These are phyloP conservation scores for Prillingera fragicola DNA, from an alignment of 1,284 basidiomycete species.

Conservation along the genomic window DNA sequence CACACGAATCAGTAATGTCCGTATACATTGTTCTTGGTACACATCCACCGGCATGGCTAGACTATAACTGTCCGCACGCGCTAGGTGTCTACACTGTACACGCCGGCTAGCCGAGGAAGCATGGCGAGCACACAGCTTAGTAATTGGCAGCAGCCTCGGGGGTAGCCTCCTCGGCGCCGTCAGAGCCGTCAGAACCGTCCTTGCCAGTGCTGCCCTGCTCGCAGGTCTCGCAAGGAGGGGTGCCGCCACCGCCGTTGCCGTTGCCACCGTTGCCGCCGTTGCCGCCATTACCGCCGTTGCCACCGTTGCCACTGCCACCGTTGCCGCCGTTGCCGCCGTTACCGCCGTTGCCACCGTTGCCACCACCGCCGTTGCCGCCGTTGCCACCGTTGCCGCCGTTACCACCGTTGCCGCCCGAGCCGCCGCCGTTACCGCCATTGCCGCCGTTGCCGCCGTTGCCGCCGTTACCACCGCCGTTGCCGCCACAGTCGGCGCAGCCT, in stretches of 20 bases:
- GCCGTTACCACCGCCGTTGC: background rate
- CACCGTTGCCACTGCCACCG: background rate
- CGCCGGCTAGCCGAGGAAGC: no score
- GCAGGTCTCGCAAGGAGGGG: no score
- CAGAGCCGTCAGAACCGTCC: background rate
- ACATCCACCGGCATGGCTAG: no score
- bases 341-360: background rate
- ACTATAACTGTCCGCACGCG: no score
- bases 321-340: background rate
- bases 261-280: background rate
- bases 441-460: background rate
- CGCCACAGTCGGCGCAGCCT: background rate
- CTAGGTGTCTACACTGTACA: no score
- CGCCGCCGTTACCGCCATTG: background rate
- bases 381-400: background rate
- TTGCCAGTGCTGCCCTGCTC: background rate
- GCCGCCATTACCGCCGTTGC: background rate
- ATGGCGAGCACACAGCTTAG: no score
- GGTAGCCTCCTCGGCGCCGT: no score
- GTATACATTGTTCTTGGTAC: no score
- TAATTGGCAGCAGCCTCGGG: no score
- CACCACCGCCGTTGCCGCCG: background rate
- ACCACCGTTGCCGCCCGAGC: background rate
- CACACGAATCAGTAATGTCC: no score
- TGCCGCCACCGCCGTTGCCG: no score